These are phyloP conservation scores for Candida argentea DNA, from an alignment of 805 yeast species.

Conservation along the genomic window DNA sequence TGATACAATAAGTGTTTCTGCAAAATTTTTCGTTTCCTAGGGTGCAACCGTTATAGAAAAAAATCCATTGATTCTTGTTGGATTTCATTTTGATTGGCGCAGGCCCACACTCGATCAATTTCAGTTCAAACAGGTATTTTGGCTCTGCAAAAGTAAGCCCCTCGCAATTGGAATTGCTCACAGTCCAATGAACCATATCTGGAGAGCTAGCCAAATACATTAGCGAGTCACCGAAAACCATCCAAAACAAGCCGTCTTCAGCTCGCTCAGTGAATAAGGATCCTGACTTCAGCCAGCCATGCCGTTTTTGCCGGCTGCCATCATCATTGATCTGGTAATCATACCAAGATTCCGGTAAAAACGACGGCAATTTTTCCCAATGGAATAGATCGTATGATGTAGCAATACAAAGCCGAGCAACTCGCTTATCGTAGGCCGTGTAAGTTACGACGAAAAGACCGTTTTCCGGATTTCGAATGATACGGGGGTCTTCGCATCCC, in stretches of 20 bases:
- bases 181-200: conserved; percentile 25
- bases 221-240: conserved; percentile 35
- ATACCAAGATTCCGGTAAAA: conserved; percentile 21
- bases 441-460: conserved; percentile 29
- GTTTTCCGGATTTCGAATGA: conserved; percentile 25
- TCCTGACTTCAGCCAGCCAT: conserved; percentile 33
- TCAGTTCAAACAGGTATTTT: conserved; percentile 20
- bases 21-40: conserved; percentile 23
- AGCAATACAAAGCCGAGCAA: conserved; percentile 32
- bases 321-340: conserved; percentile 19
- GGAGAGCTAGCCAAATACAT: conserved; percentile 26
- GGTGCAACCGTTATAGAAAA: conserved; percentile 30
- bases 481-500: conserved; percentile 34
- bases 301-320: conserved; percentile 17
- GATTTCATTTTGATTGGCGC: conserved; percentile 28
- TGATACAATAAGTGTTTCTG: conserved; percentile 22
- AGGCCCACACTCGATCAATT: conserved; percentile 32
- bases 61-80: conserved; percentile 22
- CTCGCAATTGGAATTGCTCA: conserved; percentile 11
- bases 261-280: conserved; percentile 25
- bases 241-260: conserved; percentile 26
- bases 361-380: conserved; percentile 30
- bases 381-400: conserved; percentile 23
- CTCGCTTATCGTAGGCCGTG: conserved; percentile 26
- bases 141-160: conserved; percentile 18